Conservation (phyloP, 75 land plant genomes). For the Selaginella tamariscina region DNA sequence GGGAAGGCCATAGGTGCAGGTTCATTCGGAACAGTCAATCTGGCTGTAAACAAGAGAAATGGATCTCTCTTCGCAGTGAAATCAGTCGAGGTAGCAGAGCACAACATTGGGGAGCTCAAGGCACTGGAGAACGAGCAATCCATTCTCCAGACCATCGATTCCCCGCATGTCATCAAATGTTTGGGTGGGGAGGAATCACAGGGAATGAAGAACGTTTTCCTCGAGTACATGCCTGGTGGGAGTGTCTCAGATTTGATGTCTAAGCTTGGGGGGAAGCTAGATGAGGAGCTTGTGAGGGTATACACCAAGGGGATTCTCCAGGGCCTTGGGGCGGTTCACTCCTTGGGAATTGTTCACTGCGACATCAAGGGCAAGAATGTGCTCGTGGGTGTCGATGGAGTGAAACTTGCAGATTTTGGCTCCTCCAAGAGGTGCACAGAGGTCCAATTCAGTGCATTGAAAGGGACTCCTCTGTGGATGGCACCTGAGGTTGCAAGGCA, state of each 20-base stretch:
- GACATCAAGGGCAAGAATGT: constrained; percentile 62
- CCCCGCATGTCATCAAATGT: constrained; percentile 35
- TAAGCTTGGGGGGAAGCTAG: constrained; percentile 26
- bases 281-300: constrained; percentile 24
- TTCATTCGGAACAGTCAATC: constrained; percentile 46
- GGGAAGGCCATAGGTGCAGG: constrained; percentile 51
- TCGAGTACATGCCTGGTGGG: constrained; percentile 64
- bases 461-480: constrained; percentile 40
- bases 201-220: constrained; percentile 25
- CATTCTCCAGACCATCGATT: constrained; percentile 23
- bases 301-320: constrained; percentile 32
- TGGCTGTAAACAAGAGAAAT: background rate
- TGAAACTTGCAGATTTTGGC: constrained; percentile 83
- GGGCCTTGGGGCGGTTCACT: constrained; percentile 53
- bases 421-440: constrained; percentile 31
- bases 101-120: background rate
- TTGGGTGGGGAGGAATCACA: constrained; percentile 37
- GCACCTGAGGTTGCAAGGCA: constrained; percentile 38
- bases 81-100: background rate
- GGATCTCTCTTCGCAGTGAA: background rate
- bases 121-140: constrained; percentile 31
- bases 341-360: constrained; percentile 52
- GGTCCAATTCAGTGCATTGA: background rate
- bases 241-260: constrained; percentile 34
- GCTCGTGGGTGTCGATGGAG: constrained; percentile 25